These are phyloP conservation scores for Alternaria consortialis DNA, from an alignment of 2,329 filamentous ascomycete genomes.

Conservation along the genomic window DNA sequence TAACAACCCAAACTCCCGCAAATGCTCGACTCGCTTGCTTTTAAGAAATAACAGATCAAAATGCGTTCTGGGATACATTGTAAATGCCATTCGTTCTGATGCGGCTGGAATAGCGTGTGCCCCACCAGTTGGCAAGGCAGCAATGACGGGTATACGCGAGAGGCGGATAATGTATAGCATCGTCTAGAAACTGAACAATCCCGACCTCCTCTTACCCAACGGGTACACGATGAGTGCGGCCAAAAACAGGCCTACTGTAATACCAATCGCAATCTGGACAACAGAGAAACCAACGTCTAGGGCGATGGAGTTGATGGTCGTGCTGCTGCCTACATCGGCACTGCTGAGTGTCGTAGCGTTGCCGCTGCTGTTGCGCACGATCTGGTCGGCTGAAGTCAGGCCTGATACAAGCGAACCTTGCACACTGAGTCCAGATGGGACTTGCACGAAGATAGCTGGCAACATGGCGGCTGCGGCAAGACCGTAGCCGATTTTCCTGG, in stretches of 20 bases:
- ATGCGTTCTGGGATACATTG: background rate
- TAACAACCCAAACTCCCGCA: constrained; percentile 7
- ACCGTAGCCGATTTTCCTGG: constrained; percentile 68
- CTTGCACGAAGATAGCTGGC: constrained; percentile 81
- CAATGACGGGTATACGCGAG: background rate
- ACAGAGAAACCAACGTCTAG: constrained; percentile 60
- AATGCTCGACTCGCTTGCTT: constrained; percentile 17
- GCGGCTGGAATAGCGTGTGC: background rate
- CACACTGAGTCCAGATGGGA: constrained; percentile 68
- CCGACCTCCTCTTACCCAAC: constrained; percentile 58
- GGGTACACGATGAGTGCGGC: constrained; percentile 60
- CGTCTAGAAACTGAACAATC: constrained; percentile 46
- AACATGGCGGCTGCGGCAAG: constrained; percentile 86
- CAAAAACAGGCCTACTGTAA: constrained; percentile 60
- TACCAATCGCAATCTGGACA: constrained; percentile 62
- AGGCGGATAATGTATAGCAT: background rate
- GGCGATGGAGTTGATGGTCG: constrained; percentile 54
- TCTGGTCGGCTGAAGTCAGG: constrained; percentile 65
- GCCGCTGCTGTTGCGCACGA: constrained; percentile 59
- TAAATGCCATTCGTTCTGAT: background rate
- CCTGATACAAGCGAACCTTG: constrained; percentile 66
- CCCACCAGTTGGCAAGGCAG: background rate
- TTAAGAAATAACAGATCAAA: constrained; percentile 1
- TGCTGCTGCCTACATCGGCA: constrained; percentile 32
- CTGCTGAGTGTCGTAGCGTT: constrained; percentile 51